These are phyloP conservation scores for Copromyces sp. DNA, from an alignment of 495 filamentous ascomycete genomes.

Conservation along the genomic window DNA sequence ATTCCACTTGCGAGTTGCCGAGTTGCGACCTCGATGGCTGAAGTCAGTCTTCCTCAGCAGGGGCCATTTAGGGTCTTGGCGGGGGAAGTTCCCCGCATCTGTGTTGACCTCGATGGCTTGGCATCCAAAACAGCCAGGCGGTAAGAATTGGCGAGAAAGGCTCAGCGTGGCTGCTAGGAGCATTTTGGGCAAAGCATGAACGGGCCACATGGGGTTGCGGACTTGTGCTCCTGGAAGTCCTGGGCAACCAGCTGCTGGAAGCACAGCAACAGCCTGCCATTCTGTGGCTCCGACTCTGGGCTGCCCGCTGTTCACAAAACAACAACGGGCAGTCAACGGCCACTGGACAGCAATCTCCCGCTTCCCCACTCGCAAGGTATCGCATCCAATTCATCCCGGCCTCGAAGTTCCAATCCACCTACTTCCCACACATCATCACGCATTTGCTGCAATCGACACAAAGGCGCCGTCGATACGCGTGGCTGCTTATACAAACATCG, in stretches of 20 bases:
- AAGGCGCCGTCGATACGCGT: neutral
- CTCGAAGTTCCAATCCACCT: neutral
- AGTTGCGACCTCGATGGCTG: neutral
- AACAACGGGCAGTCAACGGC: neutral
- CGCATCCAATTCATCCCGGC: neutral
- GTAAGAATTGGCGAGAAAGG: neutral
- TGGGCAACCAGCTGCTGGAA: neutral
- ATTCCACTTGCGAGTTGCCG: too few relatives aligned
- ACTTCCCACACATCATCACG: neutral
- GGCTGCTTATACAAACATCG: neutral
- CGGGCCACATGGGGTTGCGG: neutral
- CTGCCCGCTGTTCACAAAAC: neutral
- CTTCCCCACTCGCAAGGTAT: neutral
- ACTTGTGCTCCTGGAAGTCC: neutral
- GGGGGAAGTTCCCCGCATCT: neutral
- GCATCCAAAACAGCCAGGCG: neutral
- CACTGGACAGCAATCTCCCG: neutral
- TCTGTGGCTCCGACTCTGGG: neutral
- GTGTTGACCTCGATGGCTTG: neutral
- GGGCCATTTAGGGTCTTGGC: neutral
- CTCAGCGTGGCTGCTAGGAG: neutral
- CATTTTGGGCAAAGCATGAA: neutral
- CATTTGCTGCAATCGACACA: neutral
- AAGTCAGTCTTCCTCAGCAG: neutral
- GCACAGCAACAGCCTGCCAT: neutral